These are phyloP conservation scores for Penicillium occitanis DNA, from an alignment of 2,329 filamentous ascomycete species.

Conservation along the genomic window DNA sequence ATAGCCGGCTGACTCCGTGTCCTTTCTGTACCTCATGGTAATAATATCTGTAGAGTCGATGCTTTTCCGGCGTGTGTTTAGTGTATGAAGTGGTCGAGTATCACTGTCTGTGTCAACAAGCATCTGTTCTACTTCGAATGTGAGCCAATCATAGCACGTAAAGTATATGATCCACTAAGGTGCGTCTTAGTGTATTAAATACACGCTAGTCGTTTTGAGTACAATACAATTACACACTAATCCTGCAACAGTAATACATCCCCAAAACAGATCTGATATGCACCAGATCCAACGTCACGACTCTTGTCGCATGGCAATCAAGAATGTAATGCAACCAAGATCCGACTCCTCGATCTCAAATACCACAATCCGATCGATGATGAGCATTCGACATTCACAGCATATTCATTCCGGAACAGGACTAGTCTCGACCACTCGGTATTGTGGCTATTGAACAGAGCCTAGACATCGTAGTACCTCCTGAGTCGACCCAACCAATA, in stretches of 20 bases:
- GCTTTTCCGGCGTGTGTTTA: background rate
- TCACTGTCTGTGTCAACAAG: background rate
- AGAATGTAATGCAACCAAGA: background rate
- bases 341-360: background rate
- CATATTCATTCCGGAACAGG: background rate
- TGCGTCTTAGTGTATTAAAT: background rate
- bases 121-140: background rate
- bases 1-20: background rate
- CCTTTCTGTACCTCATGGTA: background rate
- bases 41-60: background rate
- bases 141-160: background rate
- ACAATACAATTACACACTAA: background rate
- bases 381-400: background rate
- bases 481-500: background rate
- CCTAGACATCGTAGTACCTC: background rate
- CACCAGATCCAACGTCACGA: background rate
- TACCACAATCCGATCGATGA: background rate
- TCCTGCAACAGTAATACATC: background rate
- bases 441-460: background rate
- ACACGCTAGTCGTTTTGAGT: background rate
- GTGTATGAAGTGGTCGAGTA: background rate
- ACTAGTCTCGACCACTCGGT: background rate
- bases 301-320: constrained; percentile 2
- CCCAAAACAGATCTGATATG: background rate
- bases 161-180: background rate